Evolutionary conservation across 345 rosid genomes (phyloP).

Genomic region (Populus pruinosa): DNA sequence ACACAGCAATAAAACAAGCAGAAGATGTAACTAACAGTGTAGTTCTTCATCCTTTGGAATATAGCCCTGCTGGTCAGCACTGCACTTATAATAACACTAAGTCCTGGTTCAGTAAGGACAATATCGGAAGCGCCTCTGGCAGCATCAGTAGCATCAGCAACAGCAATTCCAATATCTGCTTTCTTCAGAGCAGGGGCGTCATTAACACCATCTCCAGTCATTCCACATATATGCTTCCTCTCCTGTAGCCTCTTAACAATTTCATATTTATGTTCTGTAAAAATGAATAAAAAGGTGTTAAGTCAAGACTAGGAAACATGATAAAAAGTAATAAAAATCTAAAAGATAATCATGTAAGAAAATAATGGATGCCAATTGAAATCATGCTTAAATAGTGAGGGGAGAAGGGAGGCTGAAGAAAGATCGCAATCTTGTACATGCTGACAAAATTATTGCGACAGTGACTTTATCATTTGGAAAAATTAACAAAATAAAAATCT

Average conservation of each 20-base stretch:
- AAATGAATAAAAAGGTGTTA: conserved; percentile 1
- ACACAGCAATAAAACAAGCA: background rate
- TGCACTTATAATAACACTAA: conserved; percentile 88
- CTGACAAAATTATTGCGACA: no score
- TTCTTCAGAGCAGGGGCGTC: conserved; percentile 94
- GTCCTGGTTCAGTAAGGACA: conserved; percentile 92
- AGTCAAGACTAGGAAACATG: background rate
- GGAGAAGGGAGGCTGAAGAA: no score
- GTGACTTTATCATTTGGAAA: no score
- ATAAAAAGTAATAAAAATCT: background rate
- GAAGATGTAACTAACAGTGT: conserved; percentile 53
- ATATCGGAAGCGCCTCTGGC: conserved; percentile 93
- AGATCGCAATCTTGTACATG: background rate
- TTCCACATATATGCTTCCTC: conserved; percentile 88
- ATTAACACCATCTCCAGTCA: conserved; percentile 96
- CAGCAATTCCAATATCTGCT: conserved; percentile 97
- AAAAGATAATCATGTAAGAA: background rate
- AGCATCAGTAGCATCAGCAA: conserved; percentile 95
- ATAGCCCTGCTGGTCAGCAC: conserved; percentile 91
- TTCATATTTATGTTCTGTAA: conserved; percentile 81
- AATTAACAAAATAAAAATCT: no score
- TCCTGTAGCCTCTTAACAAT: conserved; percentile 80
- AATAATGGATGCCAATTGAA: background rate
- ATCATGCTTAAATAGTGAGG: background rate
- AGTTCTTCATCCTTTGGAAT: conserved; percentile 96